Conservation (phyloP, 768 basidiomycete species). For the Asterophora lycoperdoides region DNA sequence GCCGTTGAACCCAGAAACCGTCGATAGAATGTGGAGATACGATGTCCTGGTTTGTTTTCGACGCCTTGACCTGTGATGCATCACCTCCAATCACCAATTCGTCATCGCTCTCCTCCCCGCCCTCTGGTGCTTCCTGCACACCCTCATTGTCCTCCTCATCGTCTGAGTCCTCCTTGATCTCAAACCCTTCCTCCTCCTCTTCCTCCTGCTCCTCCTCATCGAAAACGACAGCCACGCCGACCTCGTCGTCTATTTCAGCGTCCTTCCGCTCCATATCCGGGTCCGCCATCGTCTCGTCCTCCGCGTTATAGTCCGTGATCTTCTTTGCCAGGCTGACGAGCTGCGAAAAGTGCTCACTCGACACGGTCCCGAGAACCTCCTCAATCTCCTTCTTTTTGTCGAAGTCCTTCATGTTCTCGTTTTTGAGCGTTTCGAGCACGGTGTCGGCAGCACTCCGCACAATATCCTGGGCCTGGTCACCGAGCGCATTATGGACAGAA, state of each 20-base stretch:
- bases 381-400: slow-evolving; percentile 96
- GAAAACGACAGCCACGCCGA: slow-evolving; percentile 97
- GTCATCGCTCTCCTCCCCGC: slow-evolving; percentile 48
- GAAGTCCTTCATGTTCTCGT: slow-evolving; percentile 86
- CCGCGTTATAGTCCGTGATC: slow-evolving; percentile 91
- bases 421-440: slow-evolving; percentile 84
- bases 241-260: slow-evolving; percentile 90
- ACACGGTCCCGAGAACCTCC: slow-evolving; percentile 60
- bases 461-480: slow-evolving; percentile 95
- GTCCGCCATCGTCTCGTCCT: slow-evolving; percentile 76
- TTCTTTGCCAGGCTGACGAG: slow-evolving; percentile 86
- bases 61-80: slow-evolving; percentile 45
- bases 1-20: slow-evolving; percentile 97
- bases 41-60: slow-evolving; percentile 67
- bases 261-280: slow-evolving; percentile 79
- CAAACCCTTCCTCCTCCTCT: slow-evolving; percentile 86
- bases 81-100: slow-evolving; percentile 79
- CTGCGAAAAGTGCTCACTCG: slow-evolving; percentile 76
- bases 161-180: slow-evolving; percentile 79
- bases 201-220: slow-evolving; percentile 97
- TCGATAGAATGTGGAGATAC: slow-evolving; percentile 91
- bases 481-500: slow-evolving; percentile 75
- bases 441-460: slow-evolving; percentile 94
- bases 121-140: slow-evolving; percentile 42
- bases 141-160: slow-evolving; percentile 66